Base-by-base conservation (phyloP, 192 early-diverging fungal species). In the Podila clonocystis region DNA sequence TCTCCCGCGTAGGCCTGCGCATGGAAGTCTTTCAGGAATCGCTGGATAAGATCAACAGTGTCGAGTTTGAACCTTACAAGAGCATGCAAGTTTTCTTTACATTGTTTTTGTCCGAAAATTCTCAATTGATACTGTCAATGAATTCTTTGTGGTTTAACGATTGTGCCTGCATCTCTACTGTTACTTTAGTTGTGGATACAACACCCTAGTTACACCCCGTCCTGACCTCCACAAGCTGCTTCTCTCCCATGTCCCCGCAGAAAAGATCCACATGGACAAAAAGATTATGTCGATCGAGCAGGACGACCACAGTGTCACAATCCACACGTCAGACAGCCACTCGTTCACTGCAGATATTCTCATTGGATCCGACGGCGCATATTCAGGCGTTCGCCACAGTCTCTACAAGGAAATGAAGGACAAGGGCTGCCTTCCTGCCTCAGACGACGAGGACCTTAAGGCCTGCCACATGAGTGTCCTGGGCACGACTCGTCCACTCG, bases 291-390 rank as follows among this genome's bases (percentile, higher is more conserved):
- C 62, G 6, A 63, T 41, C 11, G 31, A n/a, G 15, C 62, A 63
- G n/a, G n/a, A 63, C 11, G 30, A 63, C 28, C 13, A 63, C 13
- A 15, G 22, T 5, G 62, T 63, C 13, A 36, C 62, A 1, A 38
- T 62, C 31, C 31, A 29, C 9, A 34, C 30, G 9, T 3, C 29
- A 15, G 13, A 62, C n/a, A 36, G n/a, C 61, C 11, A 28, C 12
- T 36, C 19, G 12, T 13, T 41, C 13, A 17, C n/a, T 1, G 61
- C 31, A 11, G 61, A 62, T 62, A 29, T 62, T 13, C 61, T 62
- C 15, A 22, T 72, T n/a, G 70, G 70, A 20, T 24, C 49, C 41
- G 70, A 72, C 57, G 70, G 70, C 17, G 70, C 62, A 5, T 72
- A 72, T 30, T 64, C 62, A 13, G 63, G 62, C 13, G 70, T 72